Evolutionary conservation across 306 rosid species (phyloP), one percentile per base, ranked within the genome.

Genomic region (Oxytropis ochrocephala): DNA sequence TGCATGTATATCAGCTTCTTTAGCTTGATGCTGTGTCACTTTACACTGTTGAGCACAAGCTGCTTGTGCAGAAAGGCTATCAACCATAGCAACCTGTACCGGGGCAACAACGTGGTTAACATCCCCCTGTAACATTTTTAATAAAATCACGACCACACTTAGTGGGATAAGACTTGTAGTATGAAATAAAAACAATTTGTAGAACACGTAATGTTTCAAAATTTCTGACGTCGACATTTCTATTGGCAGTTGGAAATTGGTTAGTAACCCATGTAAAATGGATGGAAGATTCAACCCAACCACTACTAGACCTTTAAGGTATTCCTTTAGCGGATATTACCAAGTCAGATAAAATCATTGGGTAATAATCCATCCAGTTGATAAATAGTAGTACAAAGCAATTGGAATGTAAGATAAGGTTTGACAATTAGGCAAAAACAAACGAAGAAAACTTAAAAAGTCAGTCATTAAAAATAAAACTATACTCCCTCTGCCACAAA

Each of bases 1-100:
- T 72, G 89, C 89, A 52, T 46, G 80, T 60, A 87, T 69, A 68
- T 85, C 94, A 78, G 91, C 91, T 82, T 87, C 94, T 86, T 78
- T 85, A 64, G 85, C 82, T 82, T 85, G 91, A 81, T 83, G 81
- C 46, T 82, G 81, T 64, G 64, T 64, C 74, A 71, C 64, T 10
- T 70, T 49, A 62, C 75, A 75, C 41, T 79, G 75, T 57, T 82
- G 91, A 74, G 67, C 71, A 74, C 70, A 43, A 14, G 71, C 61
- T 53, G 75, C 67, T 38, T 77, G 90, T 47, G 74, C 61, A 24
- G 69, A 47, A 71, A 59, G 71, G 70, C 79, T 64, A 67, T 83
- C 85, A 44, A 62, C 35, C 10, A 64, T 70, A 52, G 83, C 80
- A 50, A 39, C 78, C 64, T 75, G 82, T 54, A 75, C 72, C 68